These are phyloP conservation scores for Tardiomyces depauwii DNA, from an alignment of 1,139 yeast genomes.

Conservation along the genomic window DNA sequence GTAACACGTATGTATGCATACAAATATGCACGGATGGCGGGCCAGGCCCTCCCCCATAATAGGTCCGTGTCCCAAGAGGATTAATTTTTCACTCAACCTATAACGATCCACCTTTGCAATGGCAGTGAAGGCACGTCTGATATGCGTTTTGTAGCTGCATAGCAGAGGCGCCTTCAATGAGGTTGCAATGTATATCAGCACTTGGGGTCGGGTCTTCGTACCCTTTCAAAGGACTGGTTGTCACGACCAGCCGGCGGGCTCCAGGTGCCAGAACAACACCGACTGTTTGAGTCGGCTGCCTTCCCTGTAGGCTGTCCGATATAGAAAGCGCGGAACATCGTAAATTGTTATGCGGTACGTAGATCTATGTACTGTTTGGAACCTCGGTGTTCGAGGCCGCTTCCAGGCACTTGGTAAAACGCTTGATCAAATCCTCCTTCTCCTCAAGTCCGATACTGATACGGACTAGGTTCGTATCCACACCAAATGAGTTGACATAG, in stretches of 20 bases:
- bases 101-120: no score
- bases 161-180: no score
- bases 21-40: no score
- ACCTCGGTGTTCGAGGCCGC: conserved; percentile 1
- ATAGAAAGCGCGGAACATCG: conserved; percentile 21
- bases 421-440: conserved; percentile 30
- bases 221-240: background rate
- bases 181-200: no score
- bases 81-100: no score
- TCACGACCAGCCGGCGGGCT: background rate
- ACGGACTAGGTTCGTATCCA: conserved; percentile 68
- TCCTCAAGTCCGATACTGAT: conserved; percentile 64
- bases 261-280: conserved; percentile 6
- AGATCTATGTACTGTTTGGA: conserved; percentile 1
- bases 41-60: no score
- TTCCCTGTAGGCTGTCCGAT: conserved; percentile 12
- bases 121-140: no score
- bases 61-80: no score
- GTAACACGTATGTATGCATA: no score
- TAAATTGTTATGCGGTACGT: conserved; percentile 5
- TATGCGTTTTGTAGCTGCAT: no score
- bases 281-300: conserved; percentile 22
- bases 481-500: conserved; percentile 75
- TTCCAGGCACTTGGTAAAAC: conserved; percentile 28
- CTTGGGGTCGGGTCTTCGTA: background rate